Base-by-base conservation (phyloP, 2,329 filamentous ascomycete genomes). In the Pyricularia sp. region DNA sequence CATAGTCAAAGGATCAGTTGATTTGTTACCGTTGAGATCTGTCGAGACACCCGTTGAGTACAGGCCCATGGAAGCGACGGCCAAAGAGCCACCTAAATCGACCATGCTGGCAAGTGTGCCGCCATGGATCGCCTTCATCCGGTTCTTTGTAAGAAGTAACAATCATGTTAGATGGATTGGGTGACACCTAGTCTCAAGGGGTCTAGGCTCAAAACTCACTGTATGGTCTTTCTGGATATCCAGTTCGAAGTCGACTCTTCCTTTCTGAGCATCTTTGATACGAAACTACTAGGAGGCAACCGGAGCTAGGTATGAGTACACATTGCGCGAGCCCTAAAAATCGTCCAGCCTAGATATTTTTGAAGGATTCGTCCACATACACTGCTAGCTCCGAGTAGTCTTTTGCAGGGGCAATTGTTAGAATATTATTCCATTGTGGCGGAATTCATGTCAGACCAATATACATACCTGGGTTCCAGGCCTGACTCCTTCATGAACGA, bases 401-500 rank as follows among this genome's bases (percentile, higher is more conserved):
- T 81, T 35, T 26, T 6, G 26, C 28, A 19, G 12, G 30, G 7
- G 16, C 0, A 40, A 44, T 16, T 30, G 22, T 62, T 28, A n/a
- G 31, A 44, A 53, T 1, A 59, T 57, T 9, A 0, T n/a, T 2
- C n/a, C 6, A 8, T 62, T 26, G 24, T 3, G 10, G n/a, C 12
- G 12, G 8, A 53, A 30, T 35, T 13, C 33, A 28, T 35, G 33
- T 10, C 1, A 16, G 22, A 30, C 13, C n/a, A 22, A 10, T 19
- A 53, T n/a, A 53, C 77, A 71, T 73, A 96, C 93, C 90, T 89
- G 74, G 91, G 91, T 75, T 97, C 93, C 24, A 97, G 78, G 7
- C 93, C 93, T 5, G 92, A 96, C 68, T 91, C 89, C 69, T 84
- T 84, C 78, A 90, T 85, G 75, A 97, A 97, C 1, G 90, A 93